Evolutionary conservation across 164 flowering plant genomes (phyloP).

Genomic region (Buxus sempervirens): DNA sequence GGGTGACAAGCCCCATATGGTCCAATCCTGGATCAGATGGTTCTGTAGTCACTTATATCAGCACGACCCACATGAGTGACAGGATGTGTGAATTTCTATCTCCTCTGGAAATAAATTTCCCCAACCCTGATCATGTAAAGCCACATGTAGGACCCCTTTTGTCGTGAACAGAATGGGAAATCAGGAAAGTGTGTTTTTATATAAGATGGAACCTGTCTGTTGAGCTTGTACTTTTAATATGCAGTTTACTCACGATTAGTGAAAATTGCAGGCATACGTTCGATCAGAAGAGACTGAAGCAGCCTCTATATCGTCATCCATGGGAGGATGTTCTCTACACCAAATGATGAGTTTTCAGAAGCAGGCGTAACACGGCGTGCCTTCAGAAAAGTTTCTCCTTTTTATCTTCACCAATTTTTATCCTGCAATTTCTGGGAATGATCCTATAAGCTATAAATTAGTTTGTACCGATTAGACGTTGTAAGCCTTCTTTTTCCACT

Average conservation of each 20-base stretch:
- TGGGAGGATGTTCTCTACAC: conserved; percentile 99
- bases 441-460: conserved; percentile 13
- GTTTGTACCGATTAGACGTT: conserved; percentile 10
- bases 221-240: not conserved
- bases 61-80: too few species aligned
- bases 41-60: too few species aligned
- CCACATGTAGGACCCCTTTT: too few species aligned
- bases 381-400: not conserved
- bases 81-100: not conserved
- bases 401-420: not conserved
- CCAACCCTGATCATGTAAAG: too few species aligned
- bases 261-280: conserved; percentile 82
- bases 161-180: not conserved
- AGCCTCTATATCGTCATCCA: conserved; percentile 98
- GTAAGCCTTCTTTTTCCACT: conserved; percentile 7
- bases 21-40: not conserved
- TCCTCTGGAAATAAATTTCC: not conserved
- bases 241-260: not conserved
- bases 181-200: not conserved
- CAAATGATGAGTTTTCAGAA: conserved; percentile 47
- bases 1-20: not conserved
- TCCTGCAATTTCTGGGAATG: conserved; percentile 10
- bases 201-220: not conserved
- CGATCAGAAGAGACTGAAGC: conserved; percentile 99
- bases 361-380: conserved; percentile 7